Evolutionary conservation across 1,284 basidiomycete species (phyloP), one percentile per base, ranked within the genome.

Genomic region (Cryptococcus sp.): DNA sequence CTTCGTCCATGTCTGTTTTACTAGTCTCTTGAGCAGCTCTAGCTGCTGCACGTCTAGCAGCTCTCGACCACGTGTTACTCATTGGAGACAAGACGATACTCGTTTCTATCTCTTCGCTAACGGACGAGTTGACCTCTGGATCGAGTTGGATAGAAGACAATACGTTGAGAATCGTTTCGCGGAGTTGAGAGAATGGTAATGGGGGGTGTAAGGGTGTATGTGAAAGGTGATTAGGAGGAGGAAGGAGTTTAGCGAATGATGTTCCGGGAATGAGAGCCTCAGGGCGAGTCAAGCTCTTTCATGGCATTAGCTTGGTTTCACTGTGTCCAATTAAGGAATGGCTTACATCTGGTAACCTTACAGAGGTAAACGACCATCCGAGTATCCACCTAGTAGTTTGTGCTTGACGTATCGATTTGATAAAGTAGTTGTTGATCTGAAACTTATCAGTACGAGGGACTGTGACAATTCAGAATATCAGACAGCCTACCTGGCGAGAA

Each of bases 381-480:
- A 97, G 75, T 0, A 86, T 88, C 92, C 93, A 98, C 23, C 94
- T 83, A 8, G 86, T 82, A 0, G 93, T 97, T 59, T 86, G 83
- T 0, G 92, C 90, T 74, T 93, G 92, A 2, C 86, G 79, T 47
- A 91, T 86, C 67, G 90, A 86, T 0, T 85, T 85, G 49, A 97
- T 78, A 0, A 85, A 87, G 71, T 93, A 97, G 73, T 95, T 96
- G 32, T 83, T 79, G 37, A 94, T 83, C 86, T 92, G 47, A 5
- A 14, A 8, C 36, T 15, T 15, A 45, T 36, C 5, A 42, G 43
- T 37, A 42, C 23, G 43, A 6, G 42, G 32, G 46, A 14, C 41
- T 42, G 11, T 42, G 8, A 3, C 5, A 33, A 35, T 34, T 37
- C 49, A 1, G 14, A 13, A 42, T 15, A 14, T 14, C 4, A 49